Evolutionary conservation across 176 grass and related monocot genomes (phyloP), one percentile per base, ranked within the genome.

Genomic region (Juncus effusus): DNA sequence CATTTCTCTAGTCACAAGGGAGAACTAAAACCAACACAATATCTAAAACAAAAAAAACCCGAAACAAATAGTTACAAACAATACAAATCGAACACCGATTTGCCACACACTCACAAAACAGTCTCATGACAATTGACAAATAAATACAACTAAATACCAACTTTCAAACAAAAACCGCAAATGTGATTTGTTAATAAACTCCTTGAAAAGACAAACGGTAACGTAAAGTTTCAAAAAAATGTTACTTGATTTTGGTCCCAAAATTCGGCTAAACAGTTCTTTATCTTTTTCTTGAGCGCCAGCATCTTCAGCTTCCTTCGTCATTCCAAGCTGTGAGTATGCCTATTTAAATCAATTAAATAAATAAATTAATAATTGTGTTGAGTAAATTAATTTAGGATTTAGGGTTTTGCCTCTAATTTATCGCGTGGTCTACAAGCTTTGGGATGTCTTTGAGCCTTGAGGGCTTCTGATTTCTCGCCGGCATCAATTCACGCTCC

Each of bases 401-500:
- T 47, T 47, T 47, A 47, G 44, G 44, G 44, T 47, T 47, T 47
- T 91, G 91, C 93, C 84, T 93, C 85, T 56, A 88, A 87, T 90
- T 80, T 89, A 80, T 99, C 94, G 67, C 79, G 81, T 69, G 80
- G 60, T 99, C 83, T 41, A 73, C 62, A 63, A 93, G 60, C 67
- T 90, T 93, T 12, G 81, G 74, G 61, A 93, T 90, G 80, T 99
- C 90, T 69, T 99, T 99, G 47, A 83, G 36, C 90, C 67, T 99
- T 99, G 47, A 83, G 36, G 64, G 94, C 94, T 82, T 99, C 85
- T 49, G 73, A 68, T 80, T 93, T 90, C 78, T 99, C 56, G 76
- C 80, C 85, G 66, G 89, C 94, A 59, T 99, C 94, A 85, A 99
- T 99, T 28, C 94, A 99, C 77, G 88, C 89, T 99, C 89, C 73